phyloP scores from a whole-genome alignment of 306 rosid species.

The Quercus aquifolioides region DNA sequence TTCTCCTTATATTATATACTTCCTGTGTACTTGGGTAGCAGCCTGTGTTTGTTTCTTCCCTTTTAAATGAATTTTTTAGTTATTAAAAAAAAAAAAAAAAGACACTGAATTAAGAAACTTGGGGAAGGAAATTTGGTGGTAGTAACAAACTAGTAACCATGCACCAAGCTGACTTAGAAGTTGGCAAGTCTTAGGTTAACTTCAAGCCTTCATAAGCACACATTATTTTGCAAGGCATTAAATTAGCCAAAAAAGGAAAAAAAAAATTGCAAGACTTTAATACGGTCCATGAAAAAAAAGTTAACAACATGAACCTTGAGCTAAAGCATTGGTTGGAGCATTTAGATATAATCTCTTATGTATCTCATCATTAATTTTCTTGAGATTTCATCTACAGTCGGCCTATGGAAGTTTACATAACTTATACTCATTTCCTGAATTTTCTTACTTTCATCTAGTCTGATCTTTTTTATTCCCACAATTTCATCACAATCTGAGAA shows the following conservation, averaged over 20 bases:
- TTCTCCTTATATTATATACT: no score
- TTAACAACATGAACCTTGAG: not conserved
- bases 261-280: not conserved
- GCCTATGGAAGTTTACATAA: not conserved
- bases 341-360: not conserved
- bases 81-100: no score
- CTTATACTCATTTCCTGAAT: not conserved
- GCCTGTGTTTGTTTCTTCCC: no score
- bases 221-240: not conserved
- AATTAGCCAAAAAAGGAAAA: no score
- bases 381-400: not conserved
- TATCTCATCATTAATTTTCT: not conserved
- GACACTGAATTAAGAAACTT: no score
- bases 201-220: not conserved
- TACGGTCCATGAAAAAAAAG: not conserved
- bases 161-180: conserved; percentile 2
- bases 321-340: not conserved
- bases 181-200: not conserved
- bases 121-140: not conserved
- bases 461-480: conserved; percentile 10
- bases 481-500: not conserved
- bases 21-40: no score
- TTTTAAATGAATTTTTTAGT: no score
- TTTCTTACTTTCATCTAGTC: conserved; percentile 12
- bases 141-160: not conserved